Percentiles rank a stretch among this genome's conserved stretches.
These are phyloP conservation scores for Coniferiporia weirii DNA, from an alignment of 1,284 basidiomycete genomes.

Conservation along the genomic window DNA sequence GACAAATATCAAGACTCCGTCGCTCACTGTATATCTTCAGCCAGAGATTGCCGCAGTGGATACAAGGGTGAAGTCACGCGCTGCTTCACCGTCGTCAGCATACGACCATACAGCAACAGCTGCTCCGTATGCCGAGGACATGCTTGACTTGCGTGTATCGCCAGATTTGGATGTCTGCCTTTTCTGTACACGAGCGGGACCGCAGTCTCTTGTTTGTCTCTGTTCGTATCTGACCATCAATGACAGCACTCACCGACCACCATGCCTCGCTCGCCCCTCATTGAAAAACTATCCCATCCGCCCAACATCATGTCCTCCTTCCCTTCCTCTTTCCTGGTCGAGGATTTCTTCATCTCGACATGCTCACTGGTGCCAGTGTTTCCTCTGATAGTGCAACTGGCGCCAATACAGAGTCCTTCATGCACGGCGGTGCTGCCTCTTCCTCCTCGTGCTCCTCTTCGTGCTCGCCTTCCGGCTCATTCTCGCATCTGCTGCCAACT, in stretches of 20 bases:
- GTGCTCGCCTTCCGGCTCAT: slow-evolving; percentile 30
- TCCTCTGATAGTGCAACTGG: too few species aligned
- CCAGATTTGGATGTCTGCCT: too few species aligned
- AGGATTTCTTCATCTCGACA: slow-evolving; percentile 49
- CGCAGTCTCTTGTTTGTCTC: too few species aligned
- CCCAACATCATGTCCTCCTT: slow-evolving; percentile 8
- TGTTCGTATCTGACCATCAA: background rate
- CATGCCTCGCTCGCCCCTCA: slow-evolving; percentile 16
- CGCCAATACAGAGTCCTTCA: background rate
- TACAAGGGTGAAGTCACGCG: slow-evolving; percentile 71
- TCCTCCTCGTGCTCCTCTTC: slow-evolving; percentile 31
- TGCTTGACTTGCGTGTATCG: background rate
- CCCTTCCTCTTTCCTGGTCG: slow-evolving; percentile 24
- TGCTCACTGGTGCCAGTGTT: slow-evolving; percentile 25
- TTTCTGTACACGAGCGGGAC: too few species aligned
- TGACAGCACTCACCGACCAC: slow-evolving; percentile 4
- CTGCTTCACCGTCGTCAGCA: too few species aligned
- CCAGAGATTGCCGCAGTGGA: slow-evolving; percentile 63
- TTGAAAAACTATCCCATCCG: slow-evolving; percentile 11
- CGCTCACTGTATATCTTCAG: slow-evolving; percentile 85
- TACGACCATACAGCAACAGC: too few species aligned
- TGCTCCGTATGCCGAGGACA: background rate
- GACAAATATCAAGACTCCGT: slow-evolving; percentile 97
- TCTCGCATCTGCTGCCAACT: slow-evolving; percentile 24
- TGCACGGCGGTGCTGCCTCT: slow-evolving; percentile 25